phyloP scores from a whole-genome alignment of 495 filamentous ascomycete species.

The Xylaria grammica region DNA sequence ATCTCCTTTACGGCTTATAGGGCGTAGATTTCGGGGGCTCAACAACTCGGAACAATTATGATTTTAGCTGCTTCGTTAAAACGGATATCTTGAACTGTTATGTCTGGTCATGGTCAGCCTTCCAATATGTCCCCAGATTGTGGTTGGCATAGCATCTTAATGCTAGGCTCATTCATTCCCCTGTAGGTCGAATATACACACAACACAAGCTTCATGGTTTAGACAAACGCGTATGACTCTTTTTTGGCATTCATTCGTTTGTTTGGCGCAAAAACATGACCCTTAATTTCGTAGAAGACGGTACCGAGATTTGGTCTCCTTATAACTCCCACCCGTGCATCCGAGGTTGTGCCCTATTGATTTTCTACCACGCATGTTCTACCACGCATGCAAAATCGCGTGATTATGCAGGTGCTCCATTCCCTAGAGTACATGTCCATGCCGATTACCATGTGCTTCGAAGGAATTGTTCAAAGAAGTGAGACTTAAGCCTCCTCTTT shows the following conservation, averaged over 20 bases:
- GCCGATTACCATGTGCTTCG: slow-evolving; percentile 50
- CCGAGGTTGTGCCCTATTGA: slow-evolving; percentile 48
- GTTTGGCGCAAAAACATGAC: slow-evolving; percentile 41
- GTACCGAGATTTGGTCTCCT: slow-evolving; percentile 47
- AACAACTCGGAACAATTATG: background rate
- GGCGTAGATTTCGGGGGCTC: background rate
- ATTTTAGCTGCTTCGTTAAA: background rate
- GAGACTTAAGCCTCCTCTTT: slow-evolving; percentile 41
- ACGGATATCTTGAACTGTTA: background rate
- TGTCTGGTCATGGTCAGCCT: slow-evolving; percentile 2
- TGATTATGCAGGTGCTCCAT: slow-evolving; percentile 51
- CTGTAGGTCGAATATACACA: slow-evolving; percentile 14
- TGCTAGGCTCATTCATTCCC: slow-evolving; percentile 21
- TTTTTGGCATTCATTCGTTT: slow-evolving; percentile 26
- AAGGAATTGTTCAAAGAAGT: slow-evolving; percentile 44
- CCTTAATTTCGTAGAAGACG: slow-evolving; percentile 45
- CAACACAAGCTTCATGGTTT: slow-evolving; percentile 16
- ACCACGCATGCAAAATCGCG: slow-evolving; percentile 54
- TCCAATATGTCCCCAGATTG: background rate
- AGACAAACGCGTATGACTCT: slow-evolving; percentile 20
- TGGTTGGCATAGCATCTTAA: background rate
- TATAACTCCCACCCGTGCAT: slow-evolving; percentile 47
- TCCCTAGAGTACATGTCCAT: slow-evolving; percentile 58
- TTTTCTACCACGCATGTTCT: slow-evolving; percentile 58
- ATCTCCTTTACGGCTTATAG: too few species aligned